A percentile compares a stretch with the other conserved stretches of the same genome.
phyloP scores from a whole-genome alignment of 1,284 basidiomycete genomes.

The Retiboletus flavoniger region DNA sequence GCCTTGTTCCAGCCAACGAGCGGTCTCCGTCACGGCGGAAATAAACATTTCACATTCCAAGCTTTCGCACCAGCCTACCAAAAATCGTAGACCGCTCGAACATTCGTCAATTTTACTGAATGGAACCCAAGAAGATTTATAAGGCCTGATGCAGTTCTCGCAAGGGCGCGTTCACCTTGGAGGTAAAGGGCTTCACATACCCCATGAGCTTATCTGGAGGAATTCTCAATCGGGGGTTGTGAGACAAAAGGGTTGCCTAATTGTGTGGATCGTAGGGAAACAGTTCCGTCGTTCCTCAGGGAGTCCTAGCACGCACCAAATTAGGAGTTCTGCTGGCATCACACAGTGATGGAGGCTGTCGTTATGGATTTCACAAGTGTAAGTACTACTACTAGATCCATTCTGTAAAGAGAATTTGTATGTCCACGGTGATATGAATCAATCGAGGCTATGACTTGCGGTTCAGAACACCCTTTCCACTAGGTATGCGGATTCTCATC shows the following conservation, averaged over 20 bases:
- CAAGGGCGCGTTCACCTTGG: not conserved
- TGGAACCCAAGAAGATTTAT: not conserved
- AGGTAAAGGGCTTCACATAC: constrained; percentile 13
- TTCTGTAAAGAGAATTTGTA: not conserved
- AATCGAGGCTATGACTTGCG: constrained; percentile 22
- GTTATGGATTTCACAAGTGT: not conserved
- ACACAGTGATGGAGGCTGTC: constrained; percentile 3
- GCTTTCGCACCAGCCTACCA: constrained; percentile 1
- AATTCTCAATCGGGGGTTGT: constrained; percentile 11
- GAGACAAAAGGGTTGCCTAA: constrained; percentile 4
- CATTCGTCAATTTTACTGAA: constrained; percentile 6
- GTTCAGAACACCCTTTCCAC: constrained; percentile 1
- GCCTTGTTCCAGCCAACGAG: not conserved
- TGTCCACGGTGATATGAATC: constrained; percentile 9
- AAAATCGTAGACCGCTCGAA: constrained; percentile 3
- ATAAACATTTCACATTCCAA: constrained; percentile 9
- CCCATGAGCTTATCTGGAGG: not conserved
- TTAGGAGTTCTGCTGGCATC: not conserved
- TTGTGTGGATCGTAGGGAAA: constrained; percentile 13
- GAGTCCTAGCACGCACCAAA: constrained; percentile 1
- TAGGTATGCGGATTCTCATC: constrained; percentile 1
- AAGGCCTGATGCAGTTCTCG: not conserved
- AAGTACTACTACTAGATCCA: constrained; percentile 2
- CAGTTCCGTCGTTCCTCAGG: not conserved
- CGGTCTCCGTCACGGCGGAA: constrained; percentile 16